Evolutionary conservation across 1,284 basidiomycete species (phyloP).

Genomic region (Ustilago tritici): DNA sequence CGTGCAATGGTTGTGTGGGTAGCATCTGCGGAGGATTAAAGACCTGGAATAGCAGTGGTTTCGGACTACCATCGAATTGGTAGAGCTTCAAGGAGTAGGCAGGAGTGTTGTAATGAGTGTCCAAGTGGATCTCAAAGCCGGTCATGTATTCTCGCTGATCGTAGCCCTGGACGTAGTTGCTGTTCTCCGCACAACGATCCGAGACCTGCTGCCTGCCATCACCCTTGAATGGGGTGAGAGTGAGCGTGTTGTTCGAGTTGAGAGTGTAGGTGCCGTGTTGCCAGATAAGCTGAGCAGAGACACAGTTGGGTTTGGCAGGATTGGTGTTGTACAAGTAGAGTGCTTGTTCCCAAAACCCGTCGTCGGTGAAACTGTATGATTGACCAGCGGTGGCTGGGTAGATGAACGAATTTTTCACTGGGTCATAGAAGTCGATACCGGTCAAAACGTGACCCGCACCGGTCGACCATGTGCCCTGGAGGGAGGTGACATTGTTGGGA

Average conservation of each 20-base stretch:
- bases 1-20: constrained; percentile 59
- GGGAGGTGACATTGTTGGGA: constrained; percentile 46
- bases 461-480: constrained; percentile 64
- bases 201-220: constrained; percentile 58
- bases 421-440: constrained; percentile 65
- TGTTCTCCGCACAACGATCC: constrained; percentile 41
- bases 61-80: constrained; percentile 52
- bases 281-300: constrained; percentile 66
- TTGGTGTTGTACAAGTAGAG: constrained; percentile 61
- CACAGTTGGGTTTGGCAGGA: constrained; percentile 59
- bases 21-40: constrained; percentile 64
- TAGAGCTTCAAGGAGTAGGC: constrained; percentile 54
- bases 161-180: constrained; percentile 54
- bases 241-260: constrained; percentile 53
- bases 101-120: constrained; percentile 33
- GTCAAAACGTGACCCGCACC: constrained; percentile 62
- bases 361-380: constrained; percentile 66
- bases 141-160: constrained; percentile 53
- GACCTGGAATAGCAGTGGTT: constrained; percentile 55
- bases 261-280: constrained; percentile 65
- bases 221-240: constrained; percentile 53
- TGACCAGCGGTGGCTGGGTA: constrained; percentile 59
- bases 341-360: constrained; percentile 65
- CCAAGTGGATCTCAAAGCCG: constrained; percentile 51
- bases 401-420: constrained; percentile 61